Evolutionary conservation across 2,329 filamentous ascomycete species (phyloP), one percentile per base, ranked within the genome.

Genomic region (Aureobasidium vineae): DNA sequence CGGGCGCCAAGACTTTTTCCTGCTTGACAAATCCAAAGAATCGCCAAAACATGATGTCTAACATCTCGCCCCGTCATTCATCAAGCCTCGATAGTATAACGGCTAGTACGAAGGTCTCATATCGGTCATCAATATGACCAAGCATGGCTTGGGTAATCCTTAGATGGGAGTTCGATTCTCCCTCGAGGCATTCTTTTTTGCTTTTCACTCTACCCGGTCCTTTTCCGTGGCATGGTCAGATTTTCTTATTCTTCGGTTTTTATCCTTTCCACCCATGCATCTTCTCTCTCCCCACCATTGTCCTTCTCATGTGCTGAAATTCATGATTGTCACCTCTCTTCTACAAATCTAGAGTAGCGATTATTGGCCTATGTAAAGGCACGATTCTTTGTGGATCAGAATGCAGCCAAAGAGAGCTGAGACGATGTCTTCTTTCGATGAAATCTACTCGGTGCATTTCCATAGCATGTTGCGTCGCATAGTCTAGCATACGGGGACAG

Each of bases 1-100:
- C 5, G 15, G 15, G 2, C 5, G 38, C 38, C 38, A 41, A 41
- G 38, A 16, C 15, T 41, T 41, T 41, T 41, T 40, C 16, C 15
- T 40, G 13, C 38, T 33, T 8, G 7, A 33, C 33, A 11, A 33
- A 2, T 10, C 15, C 10, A 16, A 16, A 5, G 16, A 16, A 40
- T 16, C 10, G 1, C 3, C 38, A 40, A 3, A 16, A 40, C 15
- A 19, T 16, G 15, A 5, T 19, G 15, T 3, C 10, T 11, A 36
- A 36, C 11, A 36, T 36, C 19, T 5, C 2, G 21, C 11, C 13
- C 21, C 3, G 43, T 47, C 43, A 26, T 8, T 11, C 47, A 50
- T 50, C 47, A 50, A 50, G 47, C 47, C 47, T 50, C 26, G 47
- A 50, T 50, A 50, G 47, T 50, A 50, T 50, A 50, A 50, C 47